Evolutionary conservation across 129 eudicot species (phyloP).

Genomic region (Lactuca saligna): DNA sequence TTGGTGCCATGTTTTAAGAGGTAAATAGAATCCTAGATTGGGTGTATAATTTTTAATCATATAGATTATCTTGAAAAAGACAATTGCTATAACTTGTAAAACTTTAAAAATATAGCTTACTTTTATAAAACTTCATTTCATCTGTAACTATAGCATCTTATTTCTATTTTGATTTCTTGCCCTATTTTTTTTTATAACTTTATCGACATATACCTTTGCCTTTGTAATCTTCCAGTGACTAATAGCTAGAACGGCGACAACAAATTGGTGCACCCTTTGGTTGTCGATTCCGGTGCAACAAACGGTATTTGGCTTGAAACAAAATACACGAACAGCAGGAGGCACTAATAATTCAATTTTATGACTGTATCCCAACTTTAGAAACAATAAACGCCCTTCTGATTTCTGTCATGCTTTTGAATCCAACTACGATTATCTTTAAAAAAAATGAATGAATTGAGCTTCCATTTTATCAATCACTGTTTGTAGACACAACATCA

Average conservation of each 20-base stretch:
- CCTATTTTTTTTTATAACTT: slow-evolving; percentile 43
- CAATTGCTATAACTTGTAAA: too few relatives aligned
- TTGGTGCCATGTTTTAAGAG: too few relatives aligned
- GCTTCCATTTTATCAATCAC: slow-evolving; percentile 34
- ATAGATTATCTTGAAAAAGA: too few relatives aligned
- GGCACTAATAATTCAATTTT: slow-evolving; percentile 42
- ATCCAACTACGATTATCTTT: slow-evolving; percentile 45
- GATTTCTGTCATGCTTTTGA: slow-evolving; percentile 45
- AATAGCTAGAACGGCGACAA: slow-evolving; percentile 41
- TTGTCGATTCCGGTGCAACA: slow-evolving; percentile 48
- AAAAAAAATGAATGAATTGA: slow-evolving; percentile 38
- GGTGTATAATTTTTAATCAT: too few relatives aligned
- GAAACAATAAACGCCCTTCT: slow-evolving; percentile 41
- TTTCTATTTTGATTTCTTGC: slow-evolving; percentile 39
- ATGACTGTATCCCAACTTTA: slow-evolving; percentile 44
- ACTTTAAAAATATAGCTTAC: too few relatives aligned
- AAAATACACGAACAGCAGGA: slow-evolving; percentile 40
- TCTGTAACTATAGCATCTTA: too few relatives aligned
- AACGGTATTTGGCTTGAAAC: slow-evolving; percentile 41
- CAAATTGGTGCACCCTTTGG: slow-evolving; percentile 46
- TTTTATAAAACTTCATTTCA: too few relatives aligned
- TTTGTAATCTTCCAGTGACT: slow-evolving; percentile 44
- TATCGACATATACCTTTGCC: slow-evolving; percentile 49
- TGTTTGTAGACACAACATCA: not conserved
- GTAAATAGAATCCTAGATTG: too few relatives aligned